A percentile compares a stretch with the other conserved stretches of the same genome.
phyloP scores from a whole-genome alignment of 1,284 basidiomycete species.

The Exobasidium rhododendri region DNA sequence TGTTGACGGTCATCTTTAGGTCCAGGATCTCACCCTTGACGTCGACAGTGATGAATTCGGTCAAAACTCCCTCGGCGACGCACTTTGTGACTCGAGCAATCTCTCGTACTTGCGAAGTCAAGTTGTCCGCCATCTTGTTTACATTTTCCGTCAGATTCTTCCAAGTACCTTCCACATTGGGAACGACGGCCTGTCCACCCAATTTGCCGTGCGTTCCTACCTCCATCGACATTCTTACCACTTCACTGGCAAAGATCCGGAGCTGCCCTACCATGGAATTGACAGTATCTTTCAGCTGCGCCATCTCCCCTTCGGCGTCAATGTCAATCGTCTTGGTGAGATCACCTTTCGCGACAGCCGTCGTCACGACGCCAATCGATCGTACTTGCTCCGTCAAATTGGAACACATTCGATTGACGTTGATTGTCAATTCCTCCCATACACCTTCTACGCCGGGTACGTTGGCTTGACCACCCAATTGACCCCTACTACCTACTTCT shows the following conservation, averaged over 20 bases:
- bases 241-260: slow-evolving; percentile 77
- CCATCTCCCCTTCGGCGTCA: slow-evolving; percentile 86
- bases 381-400: slow-evolving; percentile 91
- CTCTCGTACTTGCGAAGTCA: slow-evolving; percentile 50
- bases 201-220: slow-evolving; percentile 54
- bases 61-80: slow-evolving; percentile 86
- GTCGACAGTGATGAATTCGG: slow-evolving; percentile 85
- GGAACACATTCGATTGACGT: slow-evolving; percentile 82
- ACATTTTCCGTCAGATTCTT: slow-evolving; percentile 56
- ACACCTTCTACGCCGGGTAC: slow-evolving; percentile 55
- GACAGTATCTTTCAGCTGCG: slow-evolving; percentile 75
- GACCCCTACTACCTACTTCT: slow-evolving; percentile 41
- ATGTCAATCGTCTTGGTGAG: slow-evolving; percentile 63
- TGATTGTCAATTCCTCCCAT: slow-evolving; percentile 55
- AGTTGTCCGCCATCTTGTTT: slow-evolving; percentile 58
- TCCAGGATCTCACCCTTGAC: slow-evolving; percentile 97
- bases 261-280: slow-evolving; percentile 86
- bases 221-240: slow-evolving; percentile 55
- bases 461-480: slow-evolving; percentile 54
- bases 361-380: slow-evolving; percentile 83
- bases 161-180: slow-evolving; percentile 58
- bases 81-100: slow-evolving; percentile 56
- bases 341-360: slow-evolving; percentile 70
- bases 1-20: slow-evolving; percentile 63
- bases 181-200: slow-evolving; percentile 54